Base-by-base conservation (phyloP, 805 yeast species). In the Komagataella populi region DNA sequence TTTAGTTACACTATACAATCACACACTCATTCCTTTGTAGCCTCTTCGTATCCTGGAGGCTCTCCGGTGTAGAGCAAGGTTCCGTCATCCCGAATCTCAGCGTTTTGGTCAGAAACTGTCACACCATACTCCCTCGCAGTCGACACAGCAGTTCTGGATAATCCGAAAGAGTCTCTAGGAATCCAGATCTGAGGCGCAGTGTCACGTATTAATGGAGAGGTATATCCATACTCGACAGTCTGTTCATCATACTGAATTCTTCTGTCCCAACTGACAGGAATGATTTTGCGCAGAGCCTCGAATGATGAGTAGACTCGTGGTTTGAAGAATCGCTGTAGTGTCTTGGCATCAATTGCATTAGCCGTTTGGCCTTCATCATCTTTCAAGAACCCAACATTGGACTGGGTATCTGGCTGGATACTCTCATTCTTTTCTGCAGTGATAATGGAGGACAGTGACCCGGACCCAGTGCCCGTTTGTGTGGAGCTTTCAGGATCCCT, bases 171-270 rank as follows among this genome's bases (percentile, higher is more conserved):
- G 64, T 86, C 95, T 56, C 70, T 75, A 46, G 84, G 80, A 55
- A 84, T 69, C 95, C 95, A 86, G 49, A 84, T 69, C 52, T 75
- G 74, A 30, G 88, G 87, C 54, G 70, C 79, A 6, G 67, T 73
- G 36, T 72, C 81, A n/a, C 61, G 65, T 44, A 80, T 74, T 45
- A 77, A 75, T 22, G 87, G 87, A 58, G 80, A 77, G 44, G 72
- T 69, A 58, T 78, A 83, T 18, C 75, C 72, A 49, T 63, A 60
- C 53, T 63, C 63, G 45, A 69, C 58, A 55, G 70, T 69, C 47
- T 70, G 73, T 5, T 66, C 60, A 51, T 69, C 65, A 56, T 71
- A 72, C 54, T 67, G 20, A 12, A 50, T 46, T 8, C 51, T 57
- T 16, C 51, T 55, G 43, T 59, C 56, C 54, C 57, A 60, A 17